These are phyloP conservation scores for Plasmodium inui DNA, from an alignment of 169 alveolate species.

Conservation along the genomic window DNA sequence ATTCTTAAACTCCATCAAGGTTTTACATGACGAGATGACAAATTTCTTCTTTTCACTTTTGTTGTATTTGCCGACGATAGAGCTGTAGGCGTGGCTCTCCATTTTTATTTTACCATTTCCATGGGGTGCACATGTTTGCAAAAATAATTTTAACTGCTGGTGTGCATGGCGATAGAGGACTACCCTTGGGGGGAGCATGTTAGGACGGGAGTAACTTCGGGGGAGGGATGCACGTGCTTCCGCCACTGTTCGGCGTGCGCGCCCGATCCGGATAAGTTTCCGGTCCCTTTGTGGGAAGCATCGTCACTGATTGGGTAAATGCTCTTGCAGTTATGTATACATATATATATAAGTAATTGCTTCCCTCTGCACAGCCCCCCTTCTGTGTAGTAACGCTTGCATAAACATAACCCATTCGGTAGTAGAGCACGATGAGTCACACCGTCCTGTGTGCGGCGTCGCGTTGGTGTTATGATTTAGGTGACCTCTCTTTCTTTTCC, in stretches of 20 bases:
- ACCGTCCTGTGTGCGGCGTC: neutral
- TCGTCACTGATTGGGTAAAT: neutral
- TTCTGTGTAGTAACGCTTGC: neutral
- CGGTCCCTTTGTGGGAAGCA: neutral
- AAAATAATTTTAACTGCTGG: constrained; percentile 2
- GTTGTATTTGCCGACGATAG: constrained; percentile 42
- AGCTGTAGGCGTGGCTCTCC: neutral
- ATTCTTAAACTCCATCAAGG: neutral
- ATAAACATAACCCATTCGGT: neutral
- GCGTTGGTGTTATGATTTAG: neutral
- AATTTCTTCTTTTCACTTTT: constrained; percentile 71
- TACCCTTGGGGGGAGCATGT: neutral
- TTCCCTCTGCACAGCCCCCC: neutral
- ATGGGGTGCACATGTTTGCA: neutral
- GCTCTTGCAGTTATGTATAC: neutral
- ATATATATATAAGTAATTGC: neutral
- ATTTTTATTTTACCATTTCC: neutral
- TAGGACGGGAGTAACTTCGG: neutral
- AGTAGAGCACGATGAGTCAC: neutral
- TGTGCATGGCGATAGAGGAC: neutral
- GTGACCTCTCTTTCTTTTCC: neutral
- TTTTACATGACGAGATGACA: constrained; percentile 10
- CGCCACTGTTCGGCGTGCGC: neutral
- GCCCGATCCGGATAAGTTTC: neutral
- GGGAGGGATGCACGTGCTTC: neutral